A percentile compares a stretch with the other conserved stretches of the same genome.
Conservation (phyloP, 768 basidiomycete species). For the Trichaptum fuscoviolaceum region DNA sequence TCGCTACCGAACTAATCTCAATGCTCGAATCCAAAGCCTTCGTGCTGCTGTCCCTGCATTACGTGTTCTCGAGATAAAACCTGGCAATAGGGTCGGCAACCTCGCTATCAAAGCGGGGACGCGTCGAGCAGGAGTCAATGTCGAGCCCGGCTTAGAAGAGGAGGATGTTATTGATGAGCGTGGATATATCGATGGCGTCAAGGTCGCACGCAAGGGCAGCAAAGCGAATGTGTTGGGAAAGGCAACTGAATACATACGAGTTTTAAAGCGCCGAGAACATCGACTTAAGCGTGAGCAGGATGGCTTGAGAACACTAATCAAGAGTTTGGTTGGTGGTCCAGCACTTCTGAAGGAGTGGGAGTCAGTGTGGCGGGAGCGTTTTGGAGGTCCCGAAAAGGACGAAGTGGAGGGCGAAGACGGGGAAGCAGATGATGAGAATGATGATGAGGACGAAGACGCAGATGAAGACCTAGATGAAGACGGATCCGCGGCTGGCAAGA, state of each 20-base stretch:
- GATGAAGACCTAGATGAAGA: constrained; percentile 30
- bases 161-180: constrained; percentile 70
- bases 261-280: constrained; percentile 72
- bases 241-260: constrained; percentile 84
- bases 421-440: constrained; percentile 11
- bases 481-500: constrained; percentile 58
- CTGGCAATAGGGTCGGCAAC: constrained; percentile 43
- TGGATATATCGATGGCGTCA: constrained; percentile 89
- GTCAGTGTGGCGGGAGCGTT: constrained; percentile 61
- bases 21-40: constrained; percentile 77
- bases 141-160: constrained; percentile 6
- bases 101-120: constrained; percentile 25
- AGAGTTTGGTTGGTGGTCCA: constrained; percentile 69
- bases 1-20: constrained; percentile 83
- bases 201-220: constrained; percentile 84
- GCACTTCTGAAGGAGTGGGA: constrained; percentile 74
- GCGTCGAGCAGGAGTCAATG: constrained; percentile 8
- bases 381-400: constrained; percentile 73
- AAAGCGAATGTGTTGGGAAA: constrained; percentile 90
- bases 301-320: constrained; percentile 64
- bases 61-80: constrained; percentile 64
- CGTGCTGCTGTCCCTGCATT: constrained; percentile 80
- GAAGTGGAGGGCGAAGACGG: constrained; percentile 33
- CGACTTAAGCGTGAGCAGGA: constrained; percentile 71
- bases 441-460: constrained; percentile 31